phyloP scores from a whole-genome alignment of 2,329 filamentous ascomycete species.

The Malbranchea cinnamomea region DNA sequence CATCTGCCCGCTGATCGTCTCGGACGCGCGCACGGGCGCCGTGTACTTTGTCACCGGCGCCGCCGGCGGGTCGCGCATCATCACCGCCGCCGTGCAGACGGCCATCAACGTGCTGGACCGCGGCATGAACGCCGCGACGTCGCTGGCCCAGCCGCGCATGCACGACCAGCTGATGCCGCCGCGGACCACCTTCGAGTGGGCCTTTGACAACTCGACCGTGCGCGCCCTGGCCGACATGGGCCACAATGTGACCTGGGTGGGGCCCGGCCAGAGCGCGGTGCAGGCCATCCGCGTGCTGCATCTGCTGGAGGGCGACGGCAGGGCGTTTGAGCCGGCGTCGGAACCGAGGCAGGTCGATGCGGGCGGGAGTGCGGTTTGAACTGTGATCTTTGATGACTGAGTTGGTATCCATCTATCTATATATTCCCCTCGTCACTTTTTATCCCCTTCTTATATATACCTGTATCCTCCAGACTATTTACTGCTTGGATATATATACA shows the following conservation, averaged over 20 bases:
- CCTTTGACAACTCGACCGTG: slow-evolving; percentile 50
- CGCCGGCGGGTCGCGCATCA: slow-evolving; percentile 70
- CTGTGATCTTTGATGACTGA: too few species aligned
- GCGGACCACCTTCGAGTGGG: slow-evolving; percentile 49
- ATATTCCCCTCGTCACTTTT: not conserved
- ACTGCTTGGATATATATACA: too few species aligned
- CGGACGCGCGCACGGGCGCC: slow-evolving; percentile 46
- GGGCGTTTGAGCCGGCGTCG: slow-evolving; percentile 60
- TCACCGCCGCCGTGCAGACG: slow-evolving; percentile 61
- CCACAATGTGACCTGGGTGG: slow-evolving; percentile 58
- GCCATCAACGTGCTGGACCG: slow-evolving; percentile 59
- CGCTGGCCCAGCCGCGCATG: slow-evolving; percentile 51
- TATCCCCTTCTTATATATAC: not conserved
- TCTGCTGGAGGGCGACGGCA: too few species aligned
- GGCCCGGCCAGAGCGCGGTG: slow-evolving; percentile 48
- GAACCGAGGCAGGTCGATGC: slow-evolving; percentile 63
- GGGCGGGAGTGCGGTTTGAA: slow-evolving; percentile 43
- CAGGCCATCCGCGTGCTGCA: slow-evolving; percentile 51
- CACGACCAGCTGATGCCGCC: slow-evolving; percentile 76
- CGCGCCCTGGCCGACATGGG: slow-evolving; percentile 48
- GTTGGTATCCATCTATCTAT: not conserved
- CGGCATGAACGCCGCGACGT: slow-evolving; percentile 42
- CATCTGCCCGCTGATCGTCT: slow-evolving; percentile 65
- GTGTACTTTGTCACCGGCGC: slow-evolving; percentile 59
- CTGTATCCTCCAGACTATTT: too few species aligned